Conservation (phyloP, 495 filamentous ascomycete species). For the Hypoxylon subgilvum region DNA sequence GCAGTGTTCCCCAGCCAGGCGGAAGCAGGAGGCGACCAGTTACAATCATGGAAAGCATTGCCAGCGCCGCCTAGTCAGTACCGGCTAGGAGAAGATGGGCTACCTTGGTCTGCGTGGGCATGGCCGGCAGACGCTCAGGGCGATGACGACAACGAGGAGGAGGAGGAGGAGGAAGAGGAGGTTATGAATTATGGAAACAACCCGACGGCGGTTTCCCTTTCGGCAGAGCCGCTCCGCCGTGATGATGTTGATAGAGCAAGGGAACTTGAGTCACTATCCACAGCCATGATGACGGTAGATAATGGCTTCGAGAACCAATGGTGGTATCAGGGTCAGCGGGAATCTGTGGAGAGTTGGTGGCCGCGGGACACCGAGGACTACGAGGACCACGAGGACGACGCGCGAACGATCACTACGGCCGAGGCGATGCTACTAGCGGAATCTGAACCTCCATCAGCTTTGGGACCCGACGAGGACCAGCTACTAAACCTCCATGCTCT, state of each 20-base stretch:
- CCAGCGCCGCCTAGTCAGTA: constrained; percentile 49
- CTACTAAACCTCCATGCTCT: constrained; percentile 12
- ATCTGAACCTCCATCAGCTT: constrained; percentile 24
- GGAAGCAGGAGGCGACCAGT: constrained; percentile 10
- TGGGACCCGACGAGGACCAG: constrained; percentile 8
- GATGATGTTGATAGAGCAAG: constrained; percentile 38
- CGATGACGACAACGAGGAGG: not conserved
- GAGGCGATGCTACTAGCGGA: constrained; percentile 33
- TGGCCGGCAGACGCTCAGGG: constrained; percentile 36
- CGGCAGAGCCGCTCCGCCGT: constrained; percentile 14
- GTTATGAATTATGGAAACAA: constrained; percentile 16
- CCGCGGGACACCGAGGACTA: constrained; percentile 18
- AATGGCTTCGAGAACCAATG: constrained; percentile 60
- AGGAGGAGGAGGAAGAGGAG: constrained; percentile 2
- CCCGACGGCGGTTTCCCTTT: constrained; percentile 29
- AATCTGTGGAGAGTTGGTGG: constrained; percentile 28
- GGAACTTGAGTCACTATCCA: constrained; percentile 56
- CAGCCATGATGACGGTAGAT: constrained; percentile 63
- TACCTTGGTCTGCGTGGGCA: constrained; percentile 53
- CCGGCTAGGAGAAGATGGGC: constrained; percentile 51
- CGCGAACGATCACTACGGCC: constrained; percentile 13
- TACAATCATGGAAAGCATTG: constrained; percentile 45
- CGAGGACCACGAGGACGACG: constrained; percentile 15
- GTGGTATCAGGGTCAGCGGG: constrained; percentile 53
- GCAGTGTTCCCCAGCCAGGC: constrained; percentile 21